Percentiles rank a stretch among this genome's conserved stretches.
phyloP scores from a whole-genome alignment of 257 asterid genomes.

The Cynanchum wilfordii region DNA sequence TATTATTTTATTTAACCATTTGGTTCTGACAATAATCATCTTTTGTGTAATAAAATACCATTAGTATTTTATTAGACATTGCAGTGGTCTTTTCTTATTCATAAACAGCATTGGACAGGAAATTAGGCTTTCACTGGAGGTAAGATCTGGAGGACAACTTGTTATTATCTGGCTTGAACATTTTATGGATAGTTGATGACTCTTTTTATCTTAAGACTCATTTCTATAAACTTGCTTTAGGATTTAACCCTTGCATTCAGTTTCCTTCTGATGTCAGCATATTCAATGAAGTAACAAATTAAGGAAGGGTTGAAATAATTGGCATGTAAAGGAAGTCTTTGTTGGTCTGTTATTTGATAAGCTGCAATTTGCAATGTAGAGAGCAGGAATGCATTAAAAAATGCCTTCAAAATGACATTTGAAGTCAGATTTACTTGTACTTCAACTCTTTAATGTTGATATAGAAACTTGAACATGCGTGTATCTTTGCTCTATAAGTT shows the following conservation, averaged over 20 bases:
- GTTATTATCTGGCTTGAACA: not conserved
- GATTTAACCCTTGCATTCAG: not conserved
- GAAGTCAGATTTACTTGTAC: not conserved
- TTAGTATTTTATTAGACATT: not conserved
- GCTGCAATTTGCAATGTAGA: not conserved
- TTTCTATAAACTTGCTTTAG: not conserved
- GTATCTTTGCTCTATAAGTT: not conserved
- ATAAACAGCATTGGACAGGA: not conserved
- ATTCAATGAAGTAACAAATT: not conserved
- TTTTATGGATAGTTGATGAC: not conserved
- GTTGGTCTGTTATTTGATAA: not conserved
- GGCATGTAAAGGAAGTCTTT: not conserved
- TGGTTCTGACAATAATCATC: not conserved
- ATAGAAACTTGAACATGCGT: not conserved
- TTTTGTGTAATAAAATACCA: not conserved
- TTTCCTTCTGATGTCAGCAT: not conserved
- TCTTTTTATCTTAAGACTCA: not conserved
- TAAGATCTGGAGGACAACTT: not conserved
- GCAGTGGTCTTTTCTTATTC: not conserved
- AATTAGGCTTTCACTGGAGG: not conserved
- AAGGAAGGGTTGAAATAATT: not conserved
- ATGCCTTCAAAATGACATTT: not conserved
- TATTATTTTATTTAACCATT: not conserved
- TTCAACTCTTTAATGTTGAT: not conserved
- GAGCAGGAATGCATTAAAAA: not conserved